Percentiles rank a stretch among this genome's conserved stretches.
Evolutionary conservation across 768 basidiomycete species (phyloP).

Genomic region (Suillus discolor): DNA sequence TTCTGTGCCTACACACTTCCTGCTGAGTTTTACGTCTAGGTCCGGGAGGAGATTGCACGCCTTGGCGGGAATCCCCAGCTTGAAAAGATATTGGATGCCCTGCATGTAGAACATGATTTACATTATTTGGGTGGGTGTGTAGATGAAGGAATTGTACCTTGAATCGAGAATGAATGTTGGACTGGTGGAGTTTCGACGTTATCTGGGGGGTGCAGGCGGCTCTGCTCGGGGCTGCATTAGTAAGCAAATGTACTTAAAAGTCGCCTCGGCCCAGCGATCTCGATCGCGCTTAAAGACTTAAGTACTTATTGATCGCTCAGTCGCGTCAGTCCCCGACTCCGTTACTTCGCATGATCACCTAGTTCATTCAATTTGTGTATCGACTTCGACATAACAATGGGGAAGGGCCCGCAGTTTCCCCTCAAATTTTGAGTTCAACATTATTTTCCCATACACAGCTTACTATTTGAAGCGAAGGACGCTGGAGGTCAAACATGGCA

Average conservation of each 20-base stretch:
- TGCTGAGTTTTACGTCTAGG: conserved; percentile 24
- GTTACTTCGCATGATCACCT: background rate
- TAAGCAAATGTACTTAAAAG: background rate
- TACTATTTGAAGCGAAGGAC: too few relatives aligned
- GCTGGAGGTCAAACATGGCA: too few relatives aligned
- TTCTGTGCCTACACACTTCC: background rate
- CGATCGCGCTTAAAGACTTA: too few relatives aligned
- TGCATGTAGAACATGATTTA: conserved; percentile 42
- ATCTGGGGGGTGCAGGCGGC: background rate
- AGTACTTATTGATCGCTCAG: too few relatives aligned
- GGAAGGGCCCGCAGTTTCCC: too few relatives aligned
- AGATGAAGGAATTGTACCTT: conserved; percentile 3
- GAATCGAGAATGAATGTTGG: background rate
- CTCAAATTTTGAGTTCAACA: too few relatives aligned
- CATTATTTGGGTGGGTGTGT: conserved; percentile 8
- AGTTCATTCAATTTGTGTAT: background rate
- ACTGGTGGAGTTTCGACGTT: background rate
- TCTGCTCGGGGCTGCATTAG: background rate
- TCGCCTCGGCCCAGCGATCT: too few relatives aligned
- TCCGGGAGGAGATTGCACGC: conserved; percentile 63
- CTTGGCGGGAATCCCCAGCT: conserved; percentile 78
- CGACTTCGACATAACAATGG: too few relatives aligned
- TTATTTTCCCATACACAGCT: too few relatives aligned
- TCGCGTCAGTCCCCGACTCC: background rate
- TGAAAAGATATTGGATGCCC: conserved; percentile 54